These are phyloP conservation scores for Candida ponderosae DNA, from an alignment of 805 yeast species.

Conservation along the genomic window DNA sequence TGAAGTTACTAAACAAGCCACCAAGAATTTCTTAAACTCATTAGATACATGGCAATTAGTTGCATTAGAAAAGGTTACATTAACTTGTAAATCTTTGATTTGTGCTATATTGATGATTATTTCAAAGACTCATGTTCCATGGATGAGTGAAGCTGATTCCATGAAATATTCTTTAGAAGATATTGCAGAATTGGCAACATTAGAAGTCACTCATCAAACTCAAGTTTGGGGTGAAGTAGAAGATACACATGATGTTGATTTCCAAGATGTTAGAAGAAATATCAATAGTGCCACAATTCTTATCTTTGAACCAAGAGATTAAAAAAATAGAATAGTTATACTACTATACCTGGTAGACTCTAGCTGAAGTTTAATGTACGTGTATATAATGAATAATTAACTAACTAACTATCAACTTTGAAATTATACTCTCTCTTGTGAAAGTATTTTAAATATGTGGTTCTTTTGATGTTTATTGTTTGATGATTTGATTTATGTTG, in stretches of 20 bases:
- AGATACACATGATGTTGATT: conserved; percentile 97
- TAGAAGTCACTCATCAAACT: conserved; percentile 82
- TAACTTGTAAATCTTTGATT: conserved; percentile 79
- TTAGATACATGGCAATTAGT: conserved; percentile 74
- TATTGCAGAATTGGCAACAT: conserved; percentile 65
- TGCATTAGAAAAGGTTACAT: conserved; percentile 84
- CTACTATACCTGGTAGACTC: too few relatives aligned
- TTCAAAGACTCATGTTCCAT: conserved; percentile 32
- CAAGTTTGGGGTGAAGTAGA: conserved; percentile 97
- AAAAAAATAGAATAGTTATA: too few relatives aligned
- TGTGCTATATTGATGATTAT: conserved; percentile 68
- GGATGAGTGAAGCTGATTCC: conserved; percentile 31
- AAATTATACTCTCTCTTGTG: too few relatives aligned
- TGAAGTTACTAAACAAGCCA: conserved; percentile 51
- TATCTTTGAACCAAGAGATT: conserved; percentile 23
- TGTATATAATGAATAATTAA: too few relatives aligned
- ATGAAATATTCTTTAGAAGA: conserved; percentile 51
- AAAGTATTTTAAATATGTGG: too few relatives aligned
- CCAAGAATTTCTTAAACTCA: conserved; percentile 50
- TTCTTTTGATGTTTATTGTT: too few relatives aligned
- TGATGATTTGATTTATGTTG: too few relatives aligned
- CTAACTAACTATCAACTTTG: too few relatives aligned
- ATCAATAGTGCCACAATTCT: conserved; percentile 71
- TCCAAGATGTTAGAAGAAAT: conserved; percentile 78
- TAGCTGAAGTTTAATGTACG: too few relatives aligned